Conservation (phyloP, 768 basidiomycete genomes). For the Kwoniella botswanensis region DNA sequence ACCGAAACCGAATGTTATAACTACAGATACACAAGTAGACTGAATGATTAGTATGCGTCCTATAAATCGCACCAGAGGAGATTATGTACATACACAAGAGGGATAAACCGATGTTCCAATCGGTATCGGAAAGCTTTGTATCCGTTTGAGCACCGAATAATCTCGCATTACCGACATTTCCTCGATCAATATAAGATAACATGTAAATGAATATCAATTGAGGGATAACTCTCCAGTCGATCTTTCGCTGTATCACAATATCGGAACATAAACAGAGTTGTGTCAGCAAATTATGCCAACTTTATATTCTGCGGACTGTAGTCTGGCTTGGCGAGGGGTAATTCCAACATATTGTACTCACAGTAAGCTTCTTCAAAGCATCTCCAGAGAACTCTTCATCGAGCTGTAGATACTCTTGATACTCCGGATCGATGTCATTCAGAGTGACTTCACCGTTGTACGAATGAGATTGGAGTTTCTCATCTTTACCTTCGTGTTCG, state of each 20-base stretch:
- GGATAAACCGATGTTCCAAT: constrained; percentile 47
- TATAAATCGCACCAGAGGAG: no score
- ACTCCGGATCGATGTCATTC: constrained; percentile 24
- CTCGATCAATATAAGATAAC: constrained; percentile 44
- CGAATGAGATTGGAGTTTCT: constrained; percentile 1
- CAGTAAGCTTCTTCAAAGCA: constrained; percentile 34
- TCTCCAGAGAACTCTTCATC: constrained; percentile 33
- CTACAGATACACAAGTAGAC: constrained; percentile 14
- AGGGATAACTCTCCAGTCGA: constrained; percentile 38
- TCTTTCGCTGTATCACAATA: constrained; percentile 18
- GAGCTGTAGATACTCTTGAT: constrained; percentile 33
- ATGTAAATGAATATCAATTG: constrained; percentile 42
- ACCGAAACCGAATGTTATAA: constrained; percentile 35
- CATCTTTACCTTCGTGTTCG: constrained; percentile 2
- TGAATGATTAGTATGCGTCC: neutral
- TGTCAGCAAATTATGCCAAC: neutral
- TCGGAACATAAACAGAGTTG: neutral
- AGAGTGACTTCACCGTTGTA: neutral
- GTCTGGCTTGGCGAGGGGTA: neutral
- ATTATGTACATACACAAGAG: neutral
- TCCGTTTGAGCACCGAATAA: constrained; percentile 37
- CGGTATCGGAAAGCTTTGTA: constrained; percentile 17
- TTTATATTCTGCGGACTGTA: neutral
- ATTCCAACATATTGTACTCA: constrained; percentile 17
- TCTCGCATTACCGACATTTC: constrained; percentile 47